Evolutionary conservation across 163 green algal genomes (phyloP).

Genomic region (Chloromonas sp.): DNA sequence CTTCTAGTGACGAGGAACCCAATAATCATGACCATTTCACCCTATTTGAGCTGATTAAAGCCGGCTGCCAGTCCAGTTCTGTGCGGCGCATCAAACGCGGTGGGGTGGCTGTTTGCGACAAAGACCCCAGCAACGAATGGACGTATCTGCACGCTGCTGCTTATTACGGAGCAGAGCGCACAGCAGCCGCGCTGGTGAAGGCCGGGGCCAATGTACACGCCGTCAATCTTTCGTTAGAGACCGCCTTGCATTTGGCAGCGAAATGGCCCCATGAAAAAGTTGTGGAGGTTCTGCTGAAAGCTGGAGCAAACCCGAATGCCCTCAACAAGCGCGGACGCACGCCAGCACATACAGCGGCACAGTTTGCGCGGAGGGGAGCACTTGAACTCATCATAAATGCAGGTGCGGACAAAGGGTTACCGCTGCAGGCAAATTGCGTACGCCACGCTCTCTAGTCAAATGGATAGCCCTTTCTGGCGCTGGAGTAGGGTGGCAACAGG

Average conservation of each 20-base stretch:
- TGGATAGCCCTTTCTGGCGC: too few relatives aligned
- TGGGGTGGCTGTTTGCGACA: background rate
- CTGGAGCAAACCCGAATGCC: background rate
- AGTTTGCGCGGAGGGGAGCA: background rate
- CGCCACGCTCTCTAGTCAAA: too few relatives aligned
- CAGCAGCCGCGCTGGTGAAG: background rate
- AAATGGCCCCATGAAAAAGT: background rate
- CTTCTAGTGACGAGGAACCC: background rate
- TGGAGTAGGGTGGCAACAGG: too few relatives aligned
- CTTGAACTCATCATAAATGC: background rate
- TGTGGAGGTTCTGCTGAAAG: background rate
- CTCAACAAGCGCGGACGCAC: background rate
- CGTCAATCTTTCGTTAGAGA: background rate
- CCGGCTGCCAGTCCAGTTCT: background rate
- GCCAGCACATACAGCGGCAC: background rate
- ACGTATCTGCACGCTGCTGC: background rate
- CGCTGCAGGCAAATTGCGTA: too few relatives aligned
- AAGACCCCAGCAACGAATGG: background rate
- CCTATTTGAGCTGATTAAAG: background rate
- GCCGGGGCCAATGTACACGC: background rate
- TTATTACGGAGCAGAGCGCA: background rate
- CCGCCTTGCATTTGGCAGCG: background rate
- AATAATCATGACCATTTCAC: background rate
- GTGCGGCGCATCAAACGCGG: background rate
- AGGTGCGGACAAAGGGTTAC: background rate